phyloP scores from a whole-genome alignment of 2,329 filamentous ascomycete species.

The Cladosporium oxysporum region DNA sequence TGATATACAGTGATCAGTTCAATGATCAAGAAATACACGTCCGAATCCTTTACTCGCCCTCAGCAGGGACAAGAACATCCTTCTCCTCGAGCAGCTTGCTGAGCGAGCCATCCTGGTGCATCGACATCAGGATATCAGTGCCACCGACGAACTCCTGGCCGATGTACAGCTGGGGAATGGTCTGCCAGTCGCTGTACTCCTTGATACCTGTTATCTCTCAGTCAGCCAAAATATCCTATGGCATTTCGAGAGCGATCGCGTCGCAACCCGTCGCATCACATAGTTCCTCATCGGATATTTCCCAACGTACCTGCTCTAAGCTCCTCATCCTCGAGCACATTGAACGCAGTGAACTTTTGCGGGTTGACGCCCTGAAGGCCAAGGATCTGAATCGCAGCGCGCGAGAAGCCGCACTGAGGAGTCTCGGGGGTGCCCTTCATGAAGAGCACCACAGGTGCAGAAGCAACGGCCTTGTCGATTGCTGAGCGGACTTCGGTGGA shows the following conservation, averaged over 20 bases:
- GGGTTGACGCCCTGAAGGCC: conserved; percentile 94
- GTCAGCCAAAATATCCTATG: neutral
- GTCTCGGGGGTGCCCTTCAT: conserved; percentile 99
- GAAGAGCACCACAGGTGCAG: conserved; percentile 92
- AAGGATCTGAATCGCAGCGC: conserved; percentile 91
- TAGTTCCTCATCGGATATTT: neutral
- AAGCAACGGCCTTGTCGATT: conserved; percentile 86
- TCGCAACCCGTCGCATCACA: neutral
- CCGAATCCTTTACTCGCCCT: conserved; percentile 33
- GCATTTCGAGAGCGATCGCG: neutral
- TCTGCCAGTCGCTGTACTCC: conserved; percentile 99
- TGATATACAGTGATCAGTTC: conserved; percentile 2
- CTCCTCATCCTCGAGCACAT: conserved; percentile 90
- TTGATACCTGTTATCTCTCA: conserved; percentile 75
- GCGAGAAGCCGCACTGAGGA: conserved; percentile 95
- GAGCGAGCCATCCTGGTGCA: conserved; percentile 95
- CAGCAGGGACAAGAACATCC: conserved; percentile 72
- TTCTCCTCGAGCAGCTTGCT: conserved; percentile 92
- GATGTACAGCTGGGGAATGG: conserved; percentile 94
- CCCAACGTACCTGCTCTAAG: conserved; percentile 69
- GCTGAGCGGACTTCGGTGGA: conserved; percentile 77
- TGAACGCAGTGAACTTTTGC: conserved; percentile 95
- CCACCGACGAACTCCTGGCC: conserved; percentile 95
- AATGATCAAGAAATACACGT: neutral
- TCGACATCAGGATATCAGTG: conserved; percentile 94